Conservation (phyloP, 2,329 filamentous ascomycete genomes). For the Colletotrichum sp. region DNA sequence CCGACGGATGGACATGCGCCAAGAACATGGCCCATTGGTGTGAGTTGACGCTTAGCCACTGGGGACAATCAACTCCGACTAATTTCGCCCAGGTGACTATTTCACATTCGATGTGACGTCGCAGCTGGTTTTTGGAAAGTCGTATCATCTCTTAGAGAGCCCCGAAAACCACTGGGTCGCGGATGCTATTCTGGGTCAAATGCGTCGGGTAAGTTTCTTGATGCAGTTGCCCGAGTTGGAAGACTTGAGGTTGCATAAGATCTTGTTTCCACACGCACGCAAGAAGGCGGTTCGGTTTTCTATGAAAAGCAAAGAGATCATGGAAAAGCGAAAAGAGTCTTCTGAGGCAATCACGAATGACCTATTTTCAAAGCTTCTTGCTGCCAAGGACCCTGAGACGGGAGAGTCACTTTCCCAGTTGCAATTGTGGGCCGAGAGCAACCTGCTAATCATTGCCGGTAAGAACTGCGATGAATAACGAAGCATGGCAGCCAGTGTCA, state of each 20-base stretch:
- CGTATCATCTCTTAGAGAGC: not conserved
- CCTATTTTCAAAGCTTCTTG: not conserved
- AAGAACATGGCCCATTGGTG: conserved; percentile 5
- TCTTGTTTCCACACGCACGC: not conserved
- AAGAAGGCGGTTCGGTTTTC: not conserved
- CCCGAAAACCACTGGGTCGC: not conserved
- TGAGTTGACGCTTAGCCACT: not conserved
- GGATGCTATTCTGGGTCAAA: not conserved
- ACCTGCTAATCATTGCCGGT: conserved; percentile 2
- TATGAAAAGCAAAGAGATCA: not conserved
- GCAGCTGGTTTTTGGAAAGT: not conserved
- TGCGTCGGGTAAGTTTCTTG: not conserved
- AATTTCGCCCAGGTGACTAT: not conserved
- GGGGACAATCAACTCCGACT: not conserved
- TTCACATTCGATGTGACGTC: conserved; percentile 5
- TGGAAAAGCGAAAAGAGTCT: not conserved
- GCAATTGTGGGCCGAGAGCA: conserved; percentile 7
- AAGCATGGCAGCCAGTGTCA: not conserved
- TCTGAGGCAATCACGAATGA: not conserved
- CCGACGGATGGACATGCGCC: not conserved
- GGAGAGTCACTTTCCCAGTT: not conserved
- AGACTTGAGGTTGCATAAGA: not conserved
- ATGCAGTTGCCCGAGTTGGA: not conserved
- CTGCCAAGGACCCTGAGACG: not conserved
- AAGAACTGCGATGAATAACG: not conserved